Base-by-base conservation (phyloP, 1,284 basidiomycete genomes). In the Cryptococcus maquisensis region DNA sequence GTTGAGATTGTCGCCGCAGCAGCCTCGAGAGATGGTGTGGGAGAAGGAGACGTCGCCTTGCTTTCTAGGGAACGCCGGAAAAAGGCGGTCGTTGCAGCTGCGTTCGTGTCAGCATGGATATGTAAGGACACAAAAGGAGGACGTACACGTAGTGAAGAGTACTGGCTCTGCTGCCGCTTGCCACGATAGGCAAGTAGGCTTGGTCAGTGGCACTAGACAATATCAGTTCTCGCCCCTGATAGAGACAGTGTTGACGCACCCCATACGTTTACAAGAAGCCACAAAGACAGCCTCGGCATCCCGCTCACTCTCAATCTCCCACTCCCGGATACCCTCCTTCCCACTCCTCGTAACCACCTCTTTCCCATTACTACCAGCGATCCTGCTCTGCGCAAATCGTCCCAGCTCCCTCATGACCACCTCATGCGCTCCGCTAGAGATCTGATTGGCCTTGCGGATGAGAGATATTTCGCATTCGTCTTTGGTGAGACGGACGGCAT, bases 201-300 rank as follows among this genome's bases (percentile, higher is more conserved):
- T 90, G 88, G n/a, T 84, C 12, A 10, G 36, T 50, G 2, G 65
- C 62, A 9, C 66, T 68, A 32, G 13, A 3, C 16, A 7, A 8
- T 10, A n/a, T 28, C 5, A n/a, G 18, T 6, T 36, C 20, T 26
- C 6, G 32, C 36, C 13, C 38, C n/a, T n/a, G n/a, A 46, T 13
- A 18, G 38, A 9, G n/a, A 39, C 8, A 36, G 10, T 42, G 4
- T 3, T 32, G 16, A 73, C 83, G 61, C 49, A 90, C 88, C 88
- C 90, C 76, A 89, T 84, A 58, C 89, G 80, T 47, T 88, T 79
- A 73, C 90, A 94, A 3, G 85, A 86, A 2, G 90, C 89, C 3
- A 91, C 87, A 61, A 95, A 96, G 4, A 93, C 81, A 0, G 90
- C 92, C 70, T 94, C 91, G 0, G 89, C 92, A 71, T 93, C 91